These are phyloP conservation scores for Amanita pseudoporphyria DNA, from an alignment of 768 basidiomycete genomes.

Conservation along the genomic window DNA sequence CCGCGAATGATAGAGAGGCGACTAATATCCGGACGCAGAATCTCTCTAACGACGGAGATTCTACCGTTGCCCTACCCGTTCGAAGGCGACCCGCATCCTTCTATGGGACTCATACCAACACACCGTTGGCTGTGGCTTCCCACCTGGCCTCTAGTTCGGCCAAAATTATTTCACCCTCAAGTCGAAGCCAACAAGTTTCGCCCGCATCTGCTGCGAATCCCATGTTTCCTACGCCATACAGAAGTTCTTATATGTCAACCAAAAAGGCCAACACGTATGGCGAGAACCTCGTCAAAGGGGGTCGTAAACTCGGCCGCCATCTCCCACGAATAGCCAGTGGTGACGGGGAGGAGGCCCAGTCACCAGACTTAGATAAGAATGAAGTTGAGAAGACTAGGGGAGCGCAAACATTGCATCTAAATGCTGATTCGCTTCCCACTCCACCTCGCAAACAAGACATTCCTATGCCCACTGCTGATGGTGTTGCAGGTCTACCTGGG, in stretches of 20 bases:
- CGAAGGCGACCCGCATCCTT: slow-evolving; percentile 40
- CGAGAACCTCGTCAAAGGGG: slow-evolving; percentile 40
- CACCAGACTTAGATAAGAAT: slow-evolving; percentile 24
- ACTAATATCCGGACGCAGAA: not conserved
- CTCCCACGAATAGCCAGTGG: slow-evolving; percentile 92
- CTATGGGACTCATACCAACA: slow-evolving; percentile 23
- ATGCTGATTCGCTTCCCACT: slow-evolving; percentile 15
- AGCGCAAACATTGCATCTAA: slow-evolving; percentile 17
- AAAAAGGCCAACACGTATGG: slow-evolving; percentile 57
- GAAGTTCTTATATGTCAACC: slow-evolving; percentile 66
- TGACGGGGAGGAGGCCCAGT: slow-evolving; percentile 51
- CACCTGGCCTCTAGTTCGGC: slow-evolving; percentile 24
- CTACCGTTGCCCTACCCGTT: slow-evolving; percentile 8
- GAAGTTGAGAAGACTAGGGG: not conserved
- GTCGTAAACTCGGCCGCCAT: slow-evolving; percentile 68
- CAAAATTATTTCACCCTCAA: slow-evolving; percentile 14
- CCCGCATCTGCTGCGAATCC: slow-evolving; percentile 24
- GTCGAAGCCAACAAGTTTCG: too few relatives aligned
- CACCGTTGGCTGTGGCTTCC: slow-evolving; percentile 17
- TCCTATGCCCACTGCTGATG: slow-evolving; percentile 38
- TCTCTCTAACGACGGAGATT: not conserved
- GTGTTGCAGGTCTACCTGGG: slow-evolving; percentile 75
- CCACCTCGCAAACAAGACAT: slow-evolving; percentile 24
- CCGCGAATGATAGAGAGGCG: slow-evolving; percentile 3
- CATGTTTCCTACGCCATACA: slow-evolving; percentile 58